Evolutionary conservation across 2,329 filamentous ascomycete genomes (phyloP), one percentile per base, ranked within the genome.

Genomic region (Aspergillus hortae): DNA sequence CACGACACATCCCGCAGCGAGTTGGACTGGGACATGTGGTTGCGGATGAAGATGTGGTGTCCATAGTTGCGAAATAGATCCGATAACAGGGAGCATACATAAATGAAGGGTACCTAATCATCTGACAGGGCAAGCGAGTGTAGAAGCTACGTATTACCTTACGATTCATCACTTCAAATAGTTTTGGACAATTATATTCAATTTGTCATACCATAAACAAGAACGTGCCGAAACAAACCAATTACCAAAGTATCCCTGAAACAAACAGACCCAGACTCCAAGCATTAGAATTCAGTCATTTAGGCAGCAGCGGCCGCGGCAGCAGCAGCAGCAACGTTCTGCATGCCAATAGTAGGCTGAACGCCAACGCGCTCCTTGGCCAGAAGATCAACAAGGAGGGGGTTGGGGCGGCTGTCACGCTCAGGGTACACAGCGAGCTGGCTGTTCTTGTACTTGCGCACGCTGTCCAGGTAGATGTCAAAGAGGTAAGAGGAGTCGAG

Each of bases 401-500:
- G 88, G 62, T 84, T 91, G 27, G 92, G 92, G 62, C 88, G 85
- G 80, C 90, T 95, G 75, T 92, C 90, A 76, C 89, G 88, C 72
- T 88, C 75, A 2, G 82, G 81, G 54, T 80, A 77, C 64, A 85
- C 89, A 51, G 87, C 81, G 49, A 82, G 78, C 74, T 95, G 87
- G 71, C 81, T 86, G 64, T 87, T 82, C 86, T 95, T 97, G 84
- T 92, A 96, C 68, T 88, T 83, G 71, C 85, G 81, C 33, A 97
- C 91, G 66, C 88, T 92, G 71, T 95, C 85, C 43, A 97, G 78
- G 77, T 97, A 99, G 78, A 90, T 90, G 75, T 99, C 94, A 67
- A 99, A 99, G 54, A 99, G 82, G 76, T 95, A 97, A 2, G 90
- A 86, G 58, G 90, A 95, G 79, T 99, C 94, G 76, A 96, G 88